Percentiles rank a stretch among this genome's conserved stretches.
These are phyloP conservation scores for Iris macrosiphon DNA, from an alignment of 106 monocot species.

Conservation along the genomic window DNA sequence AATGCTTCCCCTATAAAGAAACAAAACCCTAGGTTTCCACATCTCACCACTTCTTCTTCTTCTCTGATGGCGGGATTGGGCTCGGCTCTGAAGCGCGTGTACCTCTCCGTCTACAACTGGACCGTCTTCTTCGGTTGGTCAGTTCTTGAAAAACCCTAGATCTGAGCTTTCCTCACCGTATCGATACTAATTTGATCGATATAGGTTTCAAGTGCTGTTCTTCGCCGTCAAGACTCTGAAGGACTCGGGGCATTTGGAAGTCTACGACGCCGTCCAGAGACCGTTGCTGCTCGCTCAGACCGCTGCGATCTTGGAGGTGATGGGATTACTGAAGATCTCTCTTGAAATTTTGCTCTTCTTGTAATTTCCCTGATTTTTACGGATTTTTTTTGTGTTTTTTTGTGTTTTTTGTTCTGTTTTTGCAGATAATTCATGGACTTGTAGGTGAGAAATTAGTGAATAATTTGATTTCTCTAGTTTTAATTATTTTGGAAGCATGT, in stretches of 20 bases:
- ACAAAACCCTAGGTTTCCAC: slow-evolving; percentile 6
- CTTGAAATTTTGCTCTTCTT: too few relatives aligned
- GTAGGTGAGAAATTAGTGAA: slow-evolving; percentile 61
- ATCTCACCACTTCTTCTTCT: too few relatives aligned
- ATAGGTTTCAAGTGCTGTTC: slow-evolving; percentile 52
- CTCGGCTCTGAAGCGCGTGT: slow-evolving; percentile 8
- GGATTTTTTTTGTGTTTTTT: not conserved
- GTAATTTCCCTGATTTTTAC: not conserved
- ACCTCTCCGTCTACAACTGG: slow-evolving; percentile 25
- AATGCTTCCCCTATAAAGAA: slow-evolving; percentile 15
- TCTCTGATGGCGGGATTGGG: slow-evolving; percentile 16
- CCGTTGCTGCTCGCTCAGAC: slow-evolving; percentile 71
- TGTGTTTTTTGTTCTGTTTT: not conserved
- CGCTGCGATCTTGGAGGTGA: slow-evolving; percentile 57
- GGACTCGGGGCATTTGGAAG: slow-evolving; percentile 32
- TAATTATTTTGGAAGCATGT: too few relatives aligned
- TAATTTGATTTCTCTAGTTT: too few relatives aligned
- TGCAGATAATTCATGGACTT: slow-evolving; percentile 57
- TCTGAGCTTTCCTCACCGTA: too few relatives aligned
- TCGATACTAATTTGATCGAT: too few relatives aligned
- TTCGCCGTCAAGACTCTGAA: slow-evolving; percentile 46
- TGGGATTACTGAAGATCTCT: too few relatives aligned
- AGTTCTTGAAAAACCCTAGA: not conserved
- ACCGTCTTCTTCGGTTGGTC: slow-evolving; percentile 20
- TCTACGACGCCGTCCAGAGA: slow-evolving; percentile 58